Base-by-base conservation (phyloP, 2,329 filamentous ascomycete genomes). In the Ophiocordyceps australis region DNA sequence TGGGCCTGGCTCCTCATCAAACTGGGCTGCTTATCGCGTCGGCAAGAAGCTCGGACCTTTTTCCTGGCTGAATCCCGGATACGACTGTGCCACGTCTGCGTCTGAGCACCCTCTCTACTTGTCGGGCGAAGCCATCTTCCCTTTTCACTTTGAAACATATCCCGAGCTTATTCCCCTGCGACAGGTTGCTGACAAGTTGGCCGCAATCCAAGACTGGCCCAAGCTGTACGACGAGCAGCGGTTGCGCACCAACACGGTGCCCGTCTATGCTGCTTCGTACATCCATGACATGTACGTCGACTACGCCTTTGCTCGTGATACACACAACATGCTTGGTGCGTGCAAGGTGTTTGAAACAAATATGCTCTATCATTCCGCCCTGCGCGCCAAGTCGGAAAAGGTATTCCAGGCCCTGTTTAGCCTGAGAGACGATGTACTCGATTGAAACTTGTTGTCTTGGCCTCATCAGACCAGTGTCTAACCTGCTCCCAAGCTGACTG, bases 281-380 rank as follows among this genome's bases (percentile, higher is more conserved):
- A 47, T 81, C 5, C 76, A 93, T 34, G 83, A 93, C 44, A 89
- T 94, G 79, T 94, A 91, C 41, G 85, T 95, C 17, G 78, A 91
- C 41, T 78, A 68, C 37, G 68, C 69, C 6, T 54, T 83, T 28
- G 76, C 79, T 7, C 62, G 67, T 38, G 69, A 77, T 38, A 91
- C 82, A 11, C 81, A 80, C 8, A 55, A 54, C 21, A 65, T 73
- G 41, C 78, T 94, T 44, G 75, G 68, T 44, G 74, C 72, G 1
- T 75, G 70, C 43, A 83, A 81, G 54, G 72, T 80, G 21, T 89
- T 76, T 39, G 69, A 89, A 42, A 93, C 82, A 20, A 94, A 93
- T 45, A 60, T 64, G 14, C 68, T 92, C 62, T 89, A 89, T 42
- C 86, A 95, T 49, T 76, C 89, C 42, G 86, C 78, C 1, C 47